These are phyloP conservation scores for Vanrija pseudolonga DNA, from an alignment of 1,284 basidiomycete species.

Conservation along the genomic window DNA sequence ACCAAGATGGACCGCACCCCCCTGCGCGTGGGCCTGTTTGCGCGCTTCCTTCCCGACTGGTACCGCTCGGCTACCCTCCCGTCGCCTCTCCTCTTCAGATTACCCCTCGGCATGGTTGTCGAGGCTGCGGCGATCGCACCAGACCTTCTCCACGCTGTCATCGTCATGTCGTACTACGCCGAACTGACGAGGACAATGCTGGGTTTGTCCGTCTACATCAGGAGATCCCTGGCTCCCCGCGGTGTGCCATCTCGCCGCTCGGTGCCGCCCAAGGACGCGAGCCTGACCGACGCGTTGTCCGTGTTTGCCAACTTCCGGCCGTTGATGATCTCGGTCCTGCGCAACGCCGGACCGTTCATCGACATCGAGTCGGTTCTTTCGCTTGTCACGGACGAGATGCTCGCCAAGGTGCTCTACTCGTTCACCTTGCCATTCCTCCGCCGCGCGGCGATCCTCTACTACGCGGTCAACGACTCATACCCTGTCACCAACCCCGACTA, in stretches of 20 bases:
- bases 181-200: constrained; percentile 79
- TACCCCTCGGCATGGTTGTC: constrained; percentile 80
- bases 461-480: constrained; percentile 59
- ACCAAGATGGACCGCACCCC: constrained; percentile 59
- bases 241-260: constrained; percentile 45
- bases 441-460: constrained; percentile 78
- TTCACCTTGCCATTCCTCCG: constrained; percentile 94
- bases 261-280: constrained; percentile 35
- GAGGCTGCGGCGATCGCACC: constrained; percentile 85
- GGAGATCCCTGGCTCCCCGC: constrained; percentile 32
- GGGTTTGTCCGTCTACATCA: constrained; percentile 57
- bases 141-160: constrained; percentile 77
- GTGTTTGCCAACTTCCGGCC: constrained; percentile 36
- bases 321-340: constrained; percentile 48
- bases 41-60: constrained; percentile 83
- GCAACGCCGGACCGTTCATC: constrained; percentile 40
- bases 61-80: constrained; percentile 67
- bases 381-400: constrained; percentile 41
- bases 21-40: constrained; percentile 77
- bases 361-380: constrained; percentile 37
- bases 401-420: constrained; percentile 81
- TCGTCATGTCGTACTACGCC: constrained; percentile 81
- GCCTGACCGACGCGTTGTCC: constrained; percentile 28
- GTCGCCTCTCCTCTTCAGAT: constrained; percentile 75
- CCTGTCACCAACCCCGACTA: constrained; percentile 59